These are phyloP conservation scores for Aspergillus asperescens DNA, from an alignment of 495 filamentous ascomycete genomes.

Conservation along the genomic window DNA sequence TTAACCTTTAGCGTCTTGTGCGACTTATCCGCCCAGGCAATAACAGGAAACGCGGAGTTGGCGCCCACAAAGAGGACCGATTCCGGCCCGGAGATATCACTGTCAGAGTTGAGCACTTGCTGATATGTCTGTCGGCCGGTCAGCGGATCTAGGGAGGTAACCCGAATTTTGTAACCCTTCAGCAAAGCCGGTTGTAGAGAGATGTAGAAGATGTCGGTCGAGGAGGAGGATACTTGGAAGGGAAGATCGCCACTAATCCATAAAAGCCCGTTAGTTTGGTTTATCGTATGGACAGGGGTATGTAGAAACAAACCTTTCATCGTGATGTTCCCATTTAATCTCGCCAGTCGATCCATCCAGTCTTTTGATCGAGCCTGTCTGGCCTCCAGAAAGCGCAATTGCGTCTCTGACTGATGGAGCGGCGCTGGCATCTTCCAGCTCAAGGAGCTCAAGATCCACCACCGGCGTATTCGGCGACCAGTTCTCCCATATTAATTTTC, in stretches of 20 bases:
- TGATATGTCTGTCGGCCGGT: conserved; percentile 65
- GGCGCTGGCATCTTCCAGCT: conserved; percentile 54
- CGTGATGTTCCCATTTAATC: conserved; percentile 70
- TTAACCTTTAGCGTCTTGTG: conserved; percentile 69
- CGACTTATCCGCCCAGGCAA: conserved; percentile 73
- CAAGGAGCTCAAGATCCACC: conserved; percentile 74
- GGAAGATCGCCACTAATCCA: conserved; percentile 57
- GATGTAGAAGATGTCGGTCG: conserved; percentile 69
- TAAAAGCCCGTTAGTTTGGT: conserved; percentile 8
- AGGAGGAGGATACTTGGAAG: conserved; percentile 72
- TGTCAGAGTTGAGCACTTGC: conserved; percentile 62
- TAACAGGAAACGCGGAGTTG: conserved; percentile 75
- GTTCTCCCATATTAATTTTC: conserved; percentile 69
- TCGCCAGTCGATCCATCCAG: conserved; percentile 68
- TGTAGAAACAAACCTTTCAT: conserved; percentile 44
- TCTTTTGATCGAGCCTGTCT: conserved; percentile 56
- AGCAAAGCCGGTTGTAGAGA: conserved; percentile 63
- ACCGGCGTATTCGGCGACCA: conserved; percentile 48
- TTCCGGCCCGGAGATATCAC: conserved; percentile 59
- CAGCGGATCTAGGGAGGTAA: conserved; percentile 63
- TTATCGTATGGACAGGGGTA: neutral
- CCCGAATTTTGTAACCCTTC: conserved; percentile 65
- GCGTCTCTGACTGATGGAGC: conserved; percentile 56
- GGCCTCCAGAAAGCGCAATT: conserved; percentile 58
- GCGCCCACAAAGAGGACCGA: conserved; percentile 75